Evolutionary conservation across 768 basidiomycete species (phyloP).

Genomic region (Amanita jacksonii): DNA sequence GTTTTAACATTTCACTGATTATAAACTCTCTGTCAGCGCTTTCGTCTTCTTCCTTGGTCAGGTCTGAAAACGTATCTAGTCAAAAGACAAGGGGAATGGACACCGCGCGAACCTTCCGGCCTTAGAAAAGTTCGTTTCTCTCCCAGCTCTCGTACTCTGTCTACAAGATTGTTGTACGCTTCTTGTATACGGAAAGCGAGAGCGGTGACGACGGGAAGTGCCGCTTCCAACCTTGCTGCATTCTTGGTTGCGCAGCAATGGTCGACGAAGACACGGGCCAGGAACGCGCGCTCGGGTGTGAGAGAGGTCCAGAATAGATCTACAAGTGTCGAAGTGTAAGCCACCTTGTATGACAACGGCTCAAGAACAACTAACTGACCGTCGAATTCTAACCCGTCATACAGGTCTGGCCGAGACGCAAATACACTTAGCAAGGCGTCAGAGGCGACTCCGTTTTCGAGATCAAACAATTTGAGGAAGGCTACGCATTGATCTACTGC

Average conservation of each 20-base stretch:
- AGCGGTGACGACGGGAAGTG: slow-evolving; percentile 76
- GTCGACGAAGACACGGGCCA: slow-evolving; percentile 77
- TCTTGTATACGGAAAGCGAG: slow-evolving; percentile 70
- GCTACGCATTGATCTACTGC: slow-evolving; percentile 29
- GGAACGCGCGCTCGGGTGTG: slow-evolving; percentile 68
- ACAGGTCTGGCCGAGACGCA: slow-evolving; percentile 49
- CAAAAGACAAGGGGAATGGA: neutral
- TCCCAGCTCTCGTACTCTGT: slow-evolving; percentile 15
- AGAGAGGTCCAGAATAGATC: slow-evolving; percentile 65
- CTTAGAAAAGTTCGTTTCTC: slow-evolving; percentile 17
- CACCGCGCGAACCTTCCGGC: neutral
- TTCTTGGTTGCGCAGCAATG: slow-evolving; percentile 59
- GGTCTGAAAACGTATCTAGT: slow-evolving; percentile 24
- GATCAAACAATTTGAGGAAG: slow-evolving; percentile 51
- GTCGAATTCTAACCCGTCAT: slow-evolving; percentile 59
- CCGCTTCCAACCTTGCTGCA: slow-evolving; percentile 50
- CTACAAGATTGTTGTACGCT: slow-evolving; percentile 47
- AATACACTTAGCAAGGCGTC: slow-evolving; percentile 73
- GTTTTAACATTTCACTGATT: slow-evolving; percentile 70
- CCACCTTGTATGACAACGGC: no score
- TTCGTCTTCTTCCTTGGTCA: slow-evolving; percentile 35
- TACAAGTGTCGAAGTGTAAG: slow-evolving; percentile 19
- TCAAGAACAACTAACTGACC: slow-evolving; percentile 44
- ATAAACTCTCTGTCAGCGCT: slow-evolving; percentile 50
- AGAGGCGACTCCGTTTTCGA: slow-evolving; percentile 55